A percentile compares a stretch with the other conserved stretches of the same genome.
phyloP scores from a whole-genome alignment of 371 early-diverging fungal species.

The Conidiobolus incongruus region DNA sequence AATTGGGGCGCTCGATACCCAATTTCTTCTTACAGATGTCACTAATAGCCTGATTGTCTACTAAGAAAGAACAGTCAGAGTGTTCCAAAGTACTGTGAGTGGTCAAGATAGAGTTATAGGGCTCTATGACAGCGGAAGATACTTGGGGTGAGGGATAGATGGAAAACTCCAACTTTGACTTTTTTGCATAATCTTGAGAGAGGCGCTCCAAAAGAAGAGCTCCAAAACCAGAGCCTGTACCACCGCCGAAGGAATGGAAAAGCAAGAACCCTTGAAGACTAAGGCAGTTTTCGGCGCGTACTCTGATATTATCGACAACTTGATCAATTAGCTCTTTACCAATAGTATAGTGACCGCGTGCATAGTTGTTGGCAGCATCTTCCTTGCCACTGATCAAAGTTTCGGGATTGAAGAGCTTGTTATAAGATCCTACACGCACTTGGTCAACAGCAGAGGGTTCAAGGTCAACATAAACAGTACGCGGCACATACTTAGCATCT shows the following conservation, averaged over 20 bases:
- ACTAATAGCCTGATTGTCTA: no score
- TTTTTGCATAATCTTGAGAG: no score
- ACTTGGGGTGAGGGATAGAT: conserved; percentile 98
- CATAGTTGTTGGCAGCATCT: conserved; percentile 99
- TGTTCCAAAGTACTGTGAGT: no score
- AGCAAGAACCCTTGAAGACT: conserved; percentile 93
- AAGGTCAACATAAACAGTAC: no score
- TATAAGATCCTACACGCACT: no score
- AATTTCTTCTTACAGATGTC: no score
- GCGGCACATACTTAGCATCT: no score
- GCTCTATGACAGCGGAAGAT: conserved; percentile 95
- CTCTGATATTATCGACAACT: conserved; percentile 91
- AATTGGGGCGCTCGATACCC: conserved; percentile 94
- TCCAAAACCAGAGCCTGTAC: conserved; percentile 99
- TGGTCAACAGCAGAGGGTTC: no score
- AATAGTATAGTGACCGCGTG: conserved; percentile 98
- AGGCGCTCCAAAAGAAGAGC: no score
- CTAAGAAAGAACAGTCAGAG: no score
- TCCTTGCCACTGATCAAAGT: conserved; percentile 97
- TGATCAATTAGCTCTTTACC: conserved; percentile 96
- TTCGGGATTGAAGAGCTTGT: conserved; percentile 97
- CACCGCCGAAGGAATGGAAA: conserved; percentile 98
- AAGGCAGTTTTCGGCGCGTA: conserved; percentile 92
- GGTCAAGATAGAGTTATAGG: conserved; percentile 96
- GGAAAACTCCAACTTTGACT: no score